Base-by-base conservation (phyloP, 345 rosid species). In the Durio zibethinus region DNA sequence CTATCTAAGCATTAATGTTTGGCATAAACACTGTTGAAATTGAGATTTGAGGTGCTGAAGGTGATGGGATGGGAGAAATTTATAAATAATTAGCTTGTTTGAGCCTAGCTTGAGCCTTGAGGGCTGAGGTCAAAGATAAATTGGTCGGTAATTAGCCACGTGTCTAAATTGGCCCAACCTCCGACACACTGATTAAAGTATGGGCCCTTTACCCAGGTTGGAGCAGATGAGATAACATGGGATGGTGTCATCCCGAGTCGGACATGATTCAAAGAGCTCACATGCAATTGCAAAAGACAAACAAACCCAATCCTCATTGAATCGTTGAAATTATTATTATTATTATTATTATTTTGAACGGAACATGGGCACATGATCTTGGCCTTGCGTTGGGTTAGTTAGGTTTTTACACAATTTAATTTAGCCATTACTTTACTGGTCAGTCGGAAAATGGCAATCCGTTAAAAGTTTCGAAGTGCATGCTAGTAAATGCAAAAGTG, bases 161-260 rank as follows among this genome's bases (percentile, higher is more conserved):
- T 68, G 54, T 35, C 5, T 27, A 6, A 2, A 43, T 12, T 14
- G 35, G 14, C 29, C 68, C 61, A 66, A 76, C 65, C 20, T 6
- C 72, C 62, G 77, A 79, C 77, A 61, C 38, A 23, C 5, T 36
- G 47, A 3, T 42, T n/a, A 72, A 62, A 54, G 12, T 35, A 33
- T n/a, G 53, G 68, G 47, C 20, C n/a, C 35, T 20, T 10, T 7
- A 5, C 10, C 16, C 47, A 66, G 71, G 31, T 66, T 11, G 61
- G 52, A 20, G 50, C 4, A 64, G 62, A 43, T 15, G 64, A 18
- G 65, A 62, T 77, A 82, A 80, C 86, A 78, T 87, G 86, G 80
- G 79, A 16, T 43, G 54, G 76, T 76, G 23, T 66, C 74, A 80
- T 80, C 82, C 60, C 31, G 9, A 48, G 77, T 73, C 21, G 54